These are phyloP conservation scores for Beta lomatogona DNA, from an alignment of 179 eudicot species.

Conservation along the genomic window DNA sequence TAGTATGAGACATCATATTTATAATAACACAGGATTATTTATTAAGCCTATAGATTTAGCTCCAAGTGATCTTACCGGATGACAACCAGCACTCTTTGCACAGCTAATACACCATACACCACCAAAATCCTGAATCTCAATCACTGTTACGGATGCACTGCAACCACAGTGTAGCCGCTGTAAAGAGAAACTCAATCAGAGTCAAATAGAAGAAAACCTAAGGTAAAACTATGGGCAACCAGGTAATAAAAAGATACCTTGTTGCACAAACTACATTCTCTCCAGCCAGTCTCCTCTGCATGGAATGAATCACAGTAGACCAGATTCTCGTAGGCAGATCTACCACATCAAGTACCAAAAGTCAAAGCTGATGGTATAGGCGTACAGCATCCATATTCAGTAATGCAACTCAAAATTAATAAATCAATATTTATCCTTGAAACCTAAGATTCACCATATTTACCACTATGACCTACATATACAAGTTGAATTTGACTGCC, in stretches of 20 bases:
- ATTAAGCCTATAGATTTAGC: background rate
- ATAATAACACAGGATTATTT: background rate
- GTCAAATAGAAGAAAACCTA: background rate
- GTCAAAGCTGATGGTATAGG: background rate
- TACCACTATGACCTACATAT: background rate
- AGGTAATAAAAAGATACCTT: conserved; percentile 33
- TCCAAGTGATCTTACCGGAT: conserved; percentile 32
- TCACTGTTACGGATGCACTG: conserved; percentile 43
- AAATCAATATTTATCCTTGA: background rate
- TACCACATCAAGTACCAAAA: conserved; percentile 19
- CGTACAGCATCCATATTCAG: background rate
- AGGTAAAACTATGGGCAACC: background rate
- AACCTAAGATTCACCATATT: background rate
- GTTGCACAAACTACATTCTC: conserved; percentile 60
- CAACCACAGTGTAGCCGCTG: conserved; percentile 60
- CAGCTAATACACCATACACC: conserved; percentile 50
- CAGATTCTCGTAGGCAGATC: conserved; percentile 45
- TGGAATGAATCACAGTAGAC: conserved; percentile 47
- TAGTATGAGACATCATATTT: background rate
- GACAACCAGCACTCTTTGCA: conserved; percentile 42
- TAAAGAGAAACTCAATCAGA: conserved; percentile 15
- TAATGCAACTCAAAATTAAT: background rate
- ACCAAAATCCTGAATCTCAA: conserved; percentile 53
- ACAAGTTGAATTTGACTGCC: background rate
- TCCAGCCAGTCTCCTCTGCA: conserved; percentile 51